Evolutionary conservation across 495 filamentous ascomycete genomes (phyloP), one percentile per base, ranked within the genome.

Genomic region (Stereocaulon alpinum): DNA sequence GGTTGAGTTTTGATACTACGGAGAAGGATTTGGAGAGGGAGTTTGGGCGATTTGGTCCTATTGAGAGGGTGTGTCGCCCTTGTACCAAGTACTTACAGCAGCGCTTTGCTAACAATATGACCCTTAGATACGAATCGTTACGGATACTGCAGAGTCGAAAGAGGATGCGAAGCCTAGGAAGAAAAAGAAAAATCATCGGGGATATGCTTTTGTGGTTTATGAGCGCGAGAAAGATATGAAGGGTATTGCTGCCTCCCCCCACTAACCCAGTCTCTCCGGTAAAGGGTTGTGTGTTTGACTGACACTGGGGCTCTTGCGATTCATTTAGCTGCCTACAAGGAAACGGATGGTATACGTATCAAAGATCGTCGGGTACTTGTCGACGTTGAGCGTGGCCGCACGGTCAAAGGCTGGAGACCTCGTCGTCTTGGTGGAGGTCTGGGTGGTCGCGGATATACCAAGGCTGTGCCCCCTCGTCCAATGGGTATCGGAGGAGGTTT

Each of bases 161-260:
- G 74, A 77, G 18, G 58, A 58, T 45, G 49, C 51, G 69, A 85
- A 84, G 56, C 79, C 81, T 4, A 91, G 88, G 64, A 85, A 85
- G 68, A 82, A 83, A 56, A 91, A 90, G 70, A 96, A 94, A 73
- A 78, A 83, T 47, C 86, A 93, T 70, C 81, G 84, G 64, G 93
- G 93, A 62, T 98, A 98, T 74, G 93, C 90, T 60, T 98, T 98
- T 71, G 86, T 98, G 65, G 91, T 96, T 50, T 98, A 91, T 71
- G 92, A 97, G 73, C 85, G 89, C 67, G 93, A 97, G 72, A 91
- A 92, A 74, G 93, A 98, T 69, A 96, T 98, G 94, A 96, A 95
- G 86, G 92, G 93, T 96, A 95, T 79, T 73, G 64, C 69, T 68
- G 58, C 67, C 63, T 67, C 62, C 67, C 20, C 17, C 22, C 3